These are phyloP conservation scores for Axilococcus clingmanii DNA, from an alignment of 139 green algal species.

Conservation along the genomic window DNA sequence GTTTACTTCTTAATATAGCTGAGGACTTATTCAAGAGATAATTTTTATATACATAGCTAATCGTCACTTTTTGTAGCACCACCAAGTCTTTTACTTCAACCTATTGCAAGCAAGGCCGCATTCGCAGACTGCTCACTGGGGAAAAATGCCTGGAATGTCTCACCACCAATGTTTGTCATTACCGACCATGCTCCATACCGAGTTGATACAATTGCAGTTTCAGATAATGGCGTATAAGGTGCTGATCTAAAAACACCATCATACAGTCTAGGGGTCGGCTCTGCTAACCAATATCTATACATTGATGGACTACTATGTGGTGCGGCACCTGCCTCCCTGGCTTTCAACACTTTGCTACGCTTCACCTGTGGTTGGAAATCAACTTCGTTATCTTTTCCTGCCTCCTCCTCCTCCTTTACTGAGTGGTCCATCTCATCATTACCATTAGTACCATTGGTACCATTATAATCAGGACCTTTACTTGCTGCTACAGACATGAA, in stretches of 20 bases:
- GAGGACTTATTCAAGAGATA: neutral
- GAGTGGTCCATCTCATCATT: neutral
- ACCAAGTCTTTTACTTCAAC: neutral
- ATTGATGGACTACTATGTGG: slow-evolving; percentile 25
- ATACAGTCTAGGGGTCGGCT: slow-evolving; percentile 12
- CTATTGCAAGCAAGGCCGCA: slow-evolving; percentile 10
- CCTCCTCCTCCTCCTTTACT: neutral
- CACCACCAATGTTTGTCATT: slow-evolving; percentile 21
- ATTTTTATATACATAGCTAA: neutral
- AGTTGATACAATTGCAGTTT: slow-evolving; percentile 17
- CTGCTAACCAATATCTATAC: slow-evolving; percentile 14
- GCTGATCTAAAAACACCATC: slow-evolving; percentile 43
- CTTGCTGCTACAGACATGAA: neutral
- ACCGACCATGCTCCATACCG: slow-evolving; percentile 32
- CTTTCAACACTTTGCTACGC: neutral
- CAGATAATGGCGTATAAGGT: neutral
- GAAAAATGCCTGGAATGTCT: slow-evolving; percentile 35
- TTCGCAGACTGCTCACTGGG: slow-evolving; percentile 8
- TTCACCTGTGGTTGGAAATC: neutral
- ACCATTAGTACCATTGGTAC: neutral
- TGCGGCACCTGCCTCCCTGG: neutral
- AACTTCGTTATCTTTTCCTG: neutral
- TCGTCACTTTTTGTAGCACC: neutral
- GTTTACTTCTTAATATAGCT: too few species aligned
- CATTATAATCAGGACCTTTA: neutral